Evolutionary conservation across 2,329 filamentous ascomycete species (phyloP).

Genomic region (Hypoxylon sp.): DNA sequence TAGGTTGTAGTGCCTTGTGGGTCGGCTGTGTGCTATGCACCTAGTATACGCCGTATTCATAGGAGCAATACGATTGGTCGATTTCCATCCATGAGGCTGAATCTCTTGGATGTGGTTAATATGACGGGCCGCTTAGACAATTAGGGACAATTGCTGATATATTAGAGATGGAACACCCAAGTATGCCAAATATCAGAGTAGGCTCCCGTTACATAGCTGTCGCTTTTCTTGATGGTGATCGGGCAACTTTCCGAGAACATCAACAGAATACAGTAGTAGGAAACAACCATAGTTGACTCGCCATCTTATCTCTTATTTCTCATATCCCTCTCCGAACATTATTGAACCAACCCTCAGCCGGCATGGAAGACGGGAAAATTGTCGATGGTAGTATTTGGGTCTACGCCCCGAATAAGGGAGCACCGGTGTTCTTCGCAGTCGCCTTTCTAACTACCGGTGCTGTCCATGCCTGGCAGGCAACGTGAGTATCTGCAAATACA

Average conservation of each 20-base stretch:
- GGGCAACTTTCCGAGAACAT: not conserved
- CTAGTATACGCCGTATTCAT: conserved; percentile 40
- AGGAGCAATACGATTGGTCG: conserved; percentile 42
- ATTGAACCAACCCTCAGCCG: not conserved
- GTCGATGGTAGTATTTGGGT: conserved; percentile 63
- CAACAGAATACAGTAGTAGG: not conserved
- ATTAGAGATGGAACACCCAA: not conserved
- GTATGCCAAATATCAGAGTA: conserved; percentile 7
- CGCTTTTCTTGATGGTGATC: not conserved
- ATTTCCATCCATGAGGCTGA: conserved; percentile 23
- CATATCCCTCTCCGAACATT: not conserved
- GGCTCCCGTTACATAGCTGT: not conserved
- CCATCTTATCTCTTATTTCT: not conserved
- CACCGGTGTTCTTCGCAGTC: conserved; percentile 63
- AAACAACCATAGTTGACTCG: conserved; percentile 3
- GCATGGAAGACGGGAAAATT: conserved; percentile 55
- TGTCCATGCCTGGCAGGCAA: conserved; percentile 61
- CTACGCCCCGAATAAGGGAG: conserved; percentile 64
- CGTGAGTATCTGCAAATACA: conserved; percentile 59
- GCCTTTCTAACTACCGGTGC: conserved; percentile 58
- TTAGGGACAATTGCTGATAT: not conserved
- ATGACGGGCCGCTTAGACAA: not conserved
- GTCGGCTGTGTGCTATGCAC: conserved; percentile 10
- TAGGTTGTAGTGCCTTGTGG: not conserved
- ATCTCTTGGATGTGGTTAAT: not conserved